Evolutionary conservation across 2,329 filamentous ascomycete species (phyloP).

Genomic region (Claviceps pusilla): DNA sequence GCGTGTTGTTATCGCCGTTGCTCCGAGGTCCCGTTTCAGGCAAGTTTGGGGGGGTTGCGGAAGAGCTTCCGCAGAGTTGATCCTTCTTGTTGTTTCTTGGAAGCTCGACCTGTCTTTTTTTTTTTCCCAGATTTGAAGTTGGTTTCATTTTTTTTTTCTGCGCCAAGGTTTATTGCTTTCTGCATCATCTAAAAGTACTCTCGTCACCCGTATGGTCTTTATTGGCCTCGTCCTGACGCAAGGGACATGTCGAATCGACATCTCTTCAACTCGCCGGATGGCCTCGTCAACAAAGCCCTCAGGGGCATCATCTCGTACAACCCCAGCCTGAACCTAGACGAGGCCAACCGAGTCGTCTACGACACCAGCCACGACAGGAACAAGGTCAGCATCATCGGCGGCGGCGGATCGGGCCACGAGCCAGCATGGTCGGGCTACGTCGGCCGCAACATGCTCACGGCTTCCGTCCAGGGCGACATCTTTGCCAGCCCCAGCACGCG

Average conservation of each 20-base stretch:
- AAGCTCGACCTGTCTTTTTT: too few relatives aligned
- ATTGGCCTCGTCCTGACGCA: background rate
- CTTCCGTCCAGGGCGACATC: slow-evolving; percentile 45
- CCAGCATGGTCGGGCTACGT: slow-evolving; percentile 52
- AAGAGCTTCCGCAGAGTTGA: too few relatives aligned
- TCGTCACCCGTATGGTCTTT: too few relatives aligned
- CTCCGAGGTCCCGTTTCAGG: too few relatives aligned
- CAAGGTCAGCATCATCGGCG: slow-evolving; percentile 36
- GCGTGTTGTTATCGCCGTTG: too few relatives aligned
- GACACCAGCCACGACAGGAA: slow-evolving; percentile 28
- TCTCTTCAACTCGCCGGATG: slow-evolving; percentile 36
- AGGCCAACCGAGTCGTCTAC: slow-evolving; percentile 35
- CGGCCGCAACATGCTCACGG: slow-evolving; percentile 44
- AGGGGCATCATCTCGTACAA: slow-evolving; percentile 39
- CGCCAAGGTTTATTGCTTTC: too few relatives aligned
- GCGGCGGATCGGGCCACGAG: slow-evolving; percentile 44
- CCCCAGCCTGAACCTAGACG: slow-evolving; percentile 33
- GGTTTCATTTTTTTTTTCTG: too few relatives aligned
- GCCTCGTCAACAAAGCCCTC: slow-evolving; percentile 37
- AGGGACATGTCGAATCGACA: slow-evolving; percentile 33
- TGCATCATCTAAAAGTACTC: too few relatives aligned
- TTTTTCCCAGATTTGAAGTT: too few relatives aligned
- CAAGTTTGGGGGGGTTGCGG: too few relatives aligned
- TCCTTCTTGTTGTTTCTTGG: too few relatives aligned
- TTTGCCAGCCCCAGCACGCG: slow-evolving; percentile 49